phyloP scores from a whole-genome alignment of 2,329 filamentous ascomycete species.

The Magnaporthiopsis incrustans region DNA sequence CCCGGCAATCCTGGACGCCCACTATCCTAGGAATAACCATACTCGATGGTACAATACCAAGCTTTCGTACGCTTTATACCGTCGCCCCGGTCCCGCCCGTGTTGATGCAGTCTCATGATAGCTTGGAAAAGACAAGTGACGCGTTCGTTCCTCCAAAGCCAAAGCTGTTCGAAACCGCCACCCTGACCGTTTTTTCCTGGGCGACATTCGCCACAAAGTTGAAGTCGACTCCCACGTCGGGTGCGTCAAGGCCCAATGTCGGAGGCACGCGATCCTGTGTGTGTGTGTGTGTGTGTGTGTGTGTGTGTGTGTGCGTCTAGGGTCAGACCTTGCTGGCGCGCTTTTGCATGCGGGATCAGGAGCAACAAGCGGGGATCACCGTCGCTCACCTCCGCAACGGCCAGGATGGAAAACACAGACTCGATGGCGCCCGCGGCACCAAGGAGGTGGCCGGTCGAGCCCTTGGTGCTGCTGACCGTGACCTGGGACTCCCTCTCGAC shows the following conservation, averaged over 20 bases:
- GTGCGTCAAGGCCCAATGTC: constrained; percentile 70
- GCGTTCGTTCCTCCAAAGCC: constrained; percentile 97
- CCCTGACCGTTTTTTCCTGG: constrained; percentile 61
- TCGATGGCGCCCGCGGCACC: constrained; percentile 89
- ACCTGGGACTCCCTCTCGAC: constrained; percentile 53
- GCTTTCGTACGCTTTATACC: background rate
- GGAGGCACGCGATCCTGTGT: constrained; percentile 69
- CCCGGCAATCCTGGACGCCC: no score
- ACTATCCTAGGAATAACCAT: background rate
- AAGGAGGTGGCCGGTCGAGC: constrained; percentile 82
- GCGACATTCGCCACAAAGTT: constrained; percentile 73
- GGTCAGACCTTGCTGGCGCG: background rate
- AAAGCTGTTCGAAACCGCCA: constrained; percentile 90
- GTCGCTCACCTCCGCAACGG: constrained; percentile 62
- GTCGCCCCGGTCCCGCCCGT: background rate
- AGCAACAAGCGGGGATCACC: background rate
- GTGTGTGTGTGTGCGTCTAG: no score
- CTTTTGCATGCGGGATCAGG: background rate
- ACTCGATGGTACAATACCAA: background rate
- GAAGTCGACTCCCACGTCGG: constrained; percentile 62
- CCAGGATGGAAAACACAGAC: constrained; percentile 74
- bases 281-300: no score
- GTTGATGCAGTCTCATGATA: background rate
- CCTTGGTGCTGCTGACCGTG: constrained; percentile 89
- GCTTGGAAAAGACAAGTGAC: constrained; percentile 63